Conservation (phyloP, 2,329 filamentous ascomycete genomes). For the Chrysoporthe puriensis region DNA sequence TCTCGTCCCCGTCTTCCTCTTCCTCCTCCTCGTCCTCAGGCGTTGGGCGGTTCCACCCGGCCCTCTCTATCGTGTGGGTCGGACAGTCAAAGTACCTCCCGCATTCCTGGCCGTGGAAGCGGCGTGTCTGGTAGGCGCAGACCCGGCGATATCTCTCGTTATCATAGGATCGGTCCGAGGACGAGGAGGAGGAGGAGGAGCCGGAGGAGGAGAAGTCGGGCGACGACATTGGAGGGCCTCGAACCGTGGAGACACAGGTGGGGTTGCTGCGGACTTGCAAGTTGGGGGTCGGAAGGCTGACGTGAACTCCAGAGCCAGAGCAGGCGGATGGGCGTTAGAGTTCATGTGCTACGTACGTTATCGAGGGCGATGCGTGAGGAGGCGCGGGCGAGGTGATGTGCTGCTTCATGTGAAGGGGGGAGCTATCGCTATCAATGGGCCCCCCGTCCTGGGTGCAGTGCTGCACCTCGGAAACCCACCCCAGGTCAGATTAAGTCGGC, state of each 20-base stretch:
- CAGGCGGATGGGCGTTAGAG: not conserved
- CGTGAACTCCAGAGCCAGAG: not conserved
- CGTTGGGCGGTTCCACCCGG: slow-evolving; percentile 5
- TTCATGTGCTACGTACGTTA: not conserved
- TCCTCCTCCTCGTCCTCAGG: slow-evolving; percentile 37
- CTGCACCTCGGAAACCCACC: too few relatives aligned
- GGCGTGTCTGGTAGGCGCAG: slow-evolving; percentile 45
- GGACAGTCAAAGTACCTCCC: slow-evolving; percentile 54
- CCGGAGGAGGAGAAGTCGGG: slow-evolving; percentile 22
- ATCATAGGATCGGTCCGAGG: slow-evolving; percentile 14
- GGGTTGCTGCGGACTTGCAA: not conserved
- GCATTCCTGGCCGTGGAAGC: slow-evolving; percentile 49
- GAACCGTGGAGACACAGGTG: not conserved
- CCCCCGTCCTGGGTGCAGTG: not conserved
- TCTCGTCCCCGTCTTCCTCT: slow-evolving; percentile 19
- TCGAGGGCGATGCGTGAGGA: not conserved
- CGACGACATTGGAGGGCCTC: slow-evolving; percentile 27
- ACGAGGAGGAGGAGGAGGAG: slow-evolving; percentile 22
- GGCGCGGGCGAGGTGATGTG: not conserved
- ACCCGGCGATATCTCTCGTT: slow-evolving; percentile 10
- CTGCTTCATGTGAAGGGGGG: not conserved
- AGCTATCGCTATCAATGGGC: not conserved
- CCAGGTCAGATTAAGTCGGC: too few relatives aligned
- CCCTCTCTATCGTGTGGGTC: slow-evolving; percentile 47
- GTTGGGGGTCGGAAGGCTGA: not conserved